Percentiles rank a stretch among this genome's conserved stretches.
Conservation (phyloP, 116 monocot genomes). For the Trichopus zeylanicus region DNA sequence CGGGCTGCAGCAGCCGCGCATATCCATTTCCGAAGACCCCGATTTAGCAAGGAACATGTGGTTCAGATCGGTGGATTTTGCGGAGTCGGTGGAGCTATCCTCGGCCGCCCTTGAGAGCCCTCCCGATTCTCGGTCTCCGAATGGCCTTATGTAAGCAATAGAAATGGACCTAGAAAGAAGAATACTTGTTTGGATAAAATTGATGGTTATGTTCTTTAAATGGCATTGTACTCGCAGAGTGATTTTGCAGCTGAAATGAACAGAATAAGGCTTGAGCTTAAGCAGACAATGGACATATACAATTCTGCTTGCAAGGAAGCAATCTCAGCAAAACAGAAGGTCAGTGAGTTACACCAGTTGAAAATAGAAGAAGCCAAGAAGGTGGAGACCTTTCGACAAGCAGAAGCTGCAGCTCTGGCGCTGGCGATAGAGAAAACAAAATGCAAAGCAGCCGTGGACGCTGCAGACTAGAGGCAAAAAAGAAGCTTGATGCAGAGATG, state of each 20-base stretch:
- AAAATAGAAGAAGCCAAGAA: slow-evolving; percentile 11
- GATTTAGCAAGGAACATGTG: slow-evolving; percentile 10
- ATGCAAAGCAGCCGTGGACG: slow-evolving; percentile 19
- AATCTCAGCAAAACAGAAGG: slow-evolving; percentile 53
- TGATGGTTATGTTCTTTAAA: neutral
- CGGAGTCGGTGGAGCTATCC: slow-evolving; percentile 13
- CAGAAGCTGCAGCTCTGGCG: slow-evolving; percentile 11
- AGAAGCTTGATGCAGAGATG: slow-evolving; percentile 12
- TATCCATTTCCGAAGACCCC: slow-evolving; percentile 17
- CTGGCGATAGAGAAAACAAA: slow-evolving; percentile 18
- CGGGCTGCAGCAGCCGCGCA: neutral
- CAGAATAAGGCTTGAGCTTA: slow-evolving; percentile 57
- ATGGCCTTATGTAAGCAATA: neutral
- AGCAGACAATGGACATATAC: slow-evolving; percentile 84
- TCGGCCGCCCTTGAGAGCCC: neutral
- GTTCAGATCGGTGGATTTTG: slow-evolving; percentile 13
- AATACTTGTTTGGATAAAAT: too few species aligned
- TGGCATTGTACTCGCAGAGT: slow-evolving; percentile 21
- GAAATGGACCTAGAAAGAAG: too few species aligned
- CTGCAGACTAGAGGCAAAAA: slow-evolving; percentile 14
- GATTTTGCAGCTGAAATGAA: slow-evolving; percentile 73
- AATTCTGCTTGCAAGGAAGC: slow-evolving; percentile 74
- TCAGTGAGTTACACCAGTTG: slow-evolving; percentile 16
- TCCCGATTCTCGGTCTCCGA: neutral
- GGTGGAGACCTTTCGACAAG: slow-evolving; percentile 10